Conservation (phyloP, 192 early-diverging fungal species). For the Entrophospora sp. region DNA sequence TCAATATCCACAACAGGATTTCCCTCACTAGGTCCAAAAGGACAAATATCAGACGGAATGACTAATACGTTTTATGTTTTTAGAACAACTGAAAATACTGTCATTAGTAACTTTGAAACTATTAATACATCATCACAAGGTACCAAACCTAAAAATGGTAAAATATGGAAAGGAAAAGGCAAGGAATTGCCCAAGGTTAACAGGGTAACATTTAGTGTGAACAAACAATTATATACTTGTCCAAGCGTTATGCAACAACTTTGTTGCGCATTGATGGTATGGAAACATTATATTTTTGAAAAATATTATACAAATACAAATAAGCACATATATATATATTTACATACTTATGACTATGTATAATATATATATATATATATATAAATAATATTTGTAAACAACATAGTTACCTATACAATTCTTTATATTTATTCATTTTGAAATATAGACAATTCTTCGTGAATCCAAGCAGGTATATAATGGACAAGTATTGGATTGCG, state of each 20-base stretch:
- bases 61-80: constrained; percentile 2
- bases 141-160: background rate
- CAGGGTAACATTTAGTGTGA: background rate
- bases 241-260: constrained; percentile 14
- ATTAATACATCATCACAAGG: background rate
- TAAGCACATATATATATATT: too few relatives aligned
- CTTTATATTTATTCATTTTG: background rate
- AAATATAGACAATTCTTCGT: constrained; percentile 6
- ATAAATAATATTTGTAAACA: too few relatives aligned
- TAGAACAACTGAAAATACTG: background rate
- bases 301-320: too few relatives aligned
- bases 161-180: constrained; percentile 13
- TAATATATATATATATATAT: too few relatives aligned
- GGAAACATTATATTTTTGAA: background rate
- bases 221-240: constrained; percentile 9
- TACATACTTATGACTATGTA: too few relatives aligned
- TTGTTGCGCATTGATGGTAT: constrained; percentile 9
- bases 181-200: background rate
- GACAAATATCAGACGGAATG: background rate
- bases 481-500: constrained; percentile 12
- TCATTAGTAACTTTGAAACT: background rate
- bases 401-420: background rate
- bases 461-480: constrained; percentile 14
- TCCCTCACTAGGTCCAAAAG: constrained; percentile 1
- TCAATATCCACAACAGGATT: background rate